A percentile compares a stretch with the other conserved stretches of the same genome.
These are phyloP conservation scores for Sphagnum contortum DNA, from an alignment of 225 moss, liverwort and hornwort species.

Conservation along the genomic window DNA sequence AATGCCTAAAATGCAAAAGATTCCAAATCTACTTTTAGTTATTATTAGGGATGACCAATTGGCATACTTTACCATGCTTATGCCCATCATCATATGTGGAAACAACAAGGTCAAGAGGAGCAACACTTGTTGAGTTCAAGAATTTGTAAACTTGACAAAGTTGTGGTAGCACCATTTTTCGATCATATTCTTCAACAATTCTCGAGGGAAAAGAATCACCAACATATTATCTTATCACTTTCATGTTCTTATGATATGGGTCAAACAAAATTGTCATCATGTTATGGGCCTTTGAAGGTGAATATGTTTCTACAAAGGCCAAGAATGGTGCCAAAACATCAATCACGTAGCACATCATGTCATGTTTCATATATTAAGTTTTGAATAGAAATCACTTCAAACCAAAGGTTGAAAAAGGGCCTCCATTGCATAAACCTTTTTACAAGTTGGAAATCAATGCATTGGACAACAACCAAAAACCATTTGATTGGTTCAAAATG, in stretches of 20 bases:
- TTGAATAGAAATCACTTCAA: not conserved
- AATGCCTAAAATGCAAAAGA: too few relatives aligned
- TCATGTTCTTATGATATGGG: not conserved
- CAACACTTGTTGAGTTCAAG: too few relatives aligned
- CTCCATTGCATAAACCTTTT: too few relatives aligned
- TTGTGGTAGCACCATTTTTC: not conserved
- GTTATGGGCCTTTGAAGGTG: not conserved
- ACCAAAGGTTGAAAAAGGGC: too few relatives aligned
- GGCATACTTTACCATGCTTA: too few relatives aligned
- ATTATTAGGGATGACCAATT: too few relatives aligned
- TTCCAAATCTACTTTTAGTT: too few relatives aligned
- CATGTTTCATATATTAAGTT: not conserved
- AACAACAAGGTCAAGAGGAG: too few relatives aligned
- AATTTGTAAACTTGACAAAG: not conserved
- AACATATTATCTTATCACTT: not conserved
- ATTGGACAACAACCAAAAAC: too few relatives aligned
- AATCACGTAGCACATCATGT: not conserved
- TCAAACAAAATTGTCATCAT: not conserved
- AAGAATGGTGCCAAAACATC: not conserved
- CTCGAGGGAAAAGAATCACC: not conserved
- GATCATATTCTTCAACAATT: not conserved
- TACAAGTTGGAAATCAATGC: too few relatives aligned
- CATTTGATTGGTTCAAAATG: too few relatives aligned
- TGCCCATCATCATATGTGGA: too few relatives aligned
- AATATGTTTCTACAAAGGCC: not conserved